Conservation (phyloP, 371 early-diverging fungal genomes). For the Chytridium lagenaria region DNA sequence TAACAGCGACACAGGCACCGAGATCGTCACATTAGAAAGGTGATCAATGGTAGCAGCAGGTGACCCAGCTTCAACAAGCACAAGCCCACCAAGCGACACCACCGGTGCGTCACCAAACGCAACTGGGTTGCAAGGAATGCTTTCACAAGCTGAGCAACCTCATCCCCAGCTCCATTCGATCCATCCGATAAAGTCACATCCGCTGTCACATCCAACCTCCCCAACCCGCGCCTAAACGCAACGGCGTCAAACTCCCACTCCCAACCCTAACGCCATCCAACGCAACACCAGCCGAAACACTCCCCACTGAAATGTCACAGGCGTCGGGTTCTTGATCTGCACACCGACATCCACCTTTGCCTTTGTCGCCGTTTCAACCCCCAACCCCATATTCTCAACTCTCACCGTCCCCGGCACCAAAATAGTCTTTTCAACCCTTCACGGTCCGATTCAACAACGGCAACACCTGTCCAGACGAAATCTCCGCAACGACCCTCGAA, state of each 20-base stretch:
- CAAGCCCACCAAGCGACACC: background rate
- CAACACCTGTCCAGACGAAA: slow-evolving; percentile 27
- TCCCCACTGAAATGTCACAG: slow-evolving; percentile 33
- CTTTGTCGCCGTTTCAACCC: slow-evolving; percentile 23
- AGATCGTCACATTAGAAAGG: background rate
- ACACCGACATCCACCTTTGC: slow-evolving; percentile 24
- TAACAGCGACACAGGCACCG: slow-evolving; percentile 15
- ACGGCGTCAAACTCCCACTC: too few relatives aligned
- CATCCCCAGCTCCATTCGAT: too few relatives aligned
- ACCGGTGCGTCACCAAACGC: background rate
- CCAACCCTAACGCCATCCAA: slow-evolving; percentile 27
- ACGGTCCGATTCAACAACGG: background rate
- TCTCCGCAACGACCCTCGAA: slow-evolving; percentile 31
- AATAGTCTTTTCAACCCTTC: slow-evolving; percentile 7
- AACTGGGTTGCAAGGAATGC: too few relatives aligned
- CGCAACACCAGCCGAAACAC: slow-evolving; percentile 18
- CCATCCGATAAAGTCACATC: too few relatives aligned
- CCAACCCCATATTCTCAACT: slow-evolving; percentile 20
- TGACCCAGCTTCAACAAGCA: background rate
- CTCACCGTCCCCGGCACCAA: slow-evolving; percentile 33
- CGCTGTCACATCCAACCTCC: too few relatives aligned
- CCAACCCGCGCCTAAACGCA: too few relatives aligned
- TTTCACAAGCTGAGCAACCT: too few relatives aligned
- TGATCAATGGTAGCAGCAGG: slow-evolving; percentile 5
- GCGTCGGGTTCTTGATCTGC: too few relatives aligned